Evolutionary conservation across 2,329 filamentous ascomycete genomes (phyloP), one percentile per base, ranked within the genome.

Genomic region (Aspergillus carbonarius): DNA sequence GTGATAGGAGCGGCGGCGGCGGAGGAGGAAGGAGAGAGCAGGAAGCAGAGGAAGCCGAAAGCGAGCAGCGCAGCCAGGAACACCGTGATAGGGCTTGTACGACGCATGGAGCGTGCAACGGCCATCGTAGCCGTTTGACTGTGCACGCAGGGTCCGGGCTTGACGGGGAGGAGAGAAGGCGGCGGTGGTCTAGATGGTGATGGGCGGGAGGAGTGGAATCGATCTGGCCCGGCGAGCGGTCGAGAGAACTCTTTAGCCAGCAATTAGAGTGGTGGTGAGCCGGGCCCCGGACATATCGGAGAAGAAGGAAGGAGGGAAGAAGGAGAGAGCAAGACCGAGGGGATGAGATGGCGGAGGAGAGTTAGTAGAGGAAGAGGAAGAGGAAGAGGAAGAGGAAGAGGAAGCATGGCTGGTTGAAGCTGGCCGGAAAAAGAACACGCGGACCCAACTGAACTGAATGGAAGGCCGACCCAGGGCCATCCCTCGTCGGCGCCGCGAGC

Each of bases 51-150:
- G 77, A 90, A 85, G 78, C 89, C 85, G 71, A 95, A 83, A 74
- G 87, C 87, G 59, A 95, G 83, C 58, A 91, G 78, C 66, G 80
- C 82, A 68, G 90, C 90, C 65, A 96, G 82, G 66, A 88, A 74
- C 63, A 93, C 79, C 55, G 89, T 93, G 71, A 90, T 82, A 63
- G 91, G 88, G 77, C 87, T 95, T 73, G 88, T 86, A 79, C 90
- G 89, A 79, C 91, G 91, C 72, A 93, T 84, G 63, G 82, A 81
- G 78, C 91, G 90, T 72, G 82, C 72, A 66, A 82, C 77, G 68
- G 82, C 83, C 84, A 87, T 85, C 58, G 55, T 78, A 72, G 70
- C 69, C 68, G 63, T 56, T 60, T 55, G 60, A 61, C 52, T 65
- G 59, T 48, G 30, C 30, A 32, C 60, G 53, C 27, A 32, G 20